Conservation (phyloP, 306 rosid species). For the Inga laurina region DNA sequence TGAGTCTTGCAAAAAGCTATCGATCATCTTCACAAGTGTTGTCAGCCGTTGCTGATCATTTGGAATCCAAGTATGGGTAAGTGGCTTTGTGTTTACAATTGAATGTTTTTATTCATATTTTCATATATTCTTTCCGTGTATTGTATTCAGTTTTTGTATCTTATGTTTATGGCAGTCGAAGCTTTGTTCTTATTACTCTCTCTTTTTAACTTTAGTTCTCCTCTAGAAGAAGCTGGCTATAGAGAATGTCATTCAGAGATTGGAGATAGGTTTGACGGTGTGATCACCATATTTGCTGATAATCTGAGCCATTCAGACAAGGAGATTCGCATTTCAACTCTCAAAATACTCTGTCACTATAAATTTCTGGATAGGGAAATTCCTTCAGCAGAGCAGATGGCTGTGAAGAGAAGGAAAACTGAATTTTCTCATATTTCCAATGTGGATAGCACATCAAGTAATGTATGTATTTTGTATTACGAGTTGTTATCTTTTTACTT, state of each 20-base stretch:
- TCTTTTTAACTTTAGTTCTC: conserved; percentile 48
- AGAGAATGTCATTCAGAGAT: conserved; percentile 55
- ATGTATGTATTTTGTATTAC: conserved; percentile 54
- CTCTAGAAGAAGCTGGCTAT: conserved; percentile 44
- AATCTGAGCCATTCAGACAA: conserved; percentile 69
- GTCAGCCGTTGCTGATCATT: conserved; percentile 77
- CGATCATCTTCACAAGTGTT: conserved; percentile 64
- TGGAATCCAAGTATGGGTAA: conserved; percentile 75
- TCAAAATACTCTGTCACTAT: conserved; percentile 68
- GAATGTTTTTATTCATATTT: conserved; percentile 10
- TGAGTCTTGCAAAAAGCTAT: conserved; percentile 65
- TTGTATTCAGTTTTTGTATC: neutral
- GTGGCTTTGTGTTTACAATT: conserved; percentile 28
- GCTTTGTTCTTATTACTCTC: conserved; percentile 25
- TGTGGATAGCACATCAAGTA: conserved; percentile 34
- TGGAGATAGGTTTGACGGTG: conserved; percentile 43
- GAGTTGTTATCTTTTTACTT: conserved; percentile 18
- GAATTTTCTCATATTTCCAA: conserved; percentile 44
- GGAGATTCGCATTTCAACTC: conserved; percentile 71
- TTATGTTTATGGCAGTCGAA: neutral
- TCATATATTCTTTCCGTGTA: conserved; percentile 7
- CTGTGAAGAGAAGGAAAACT: conserved; percentile 54
- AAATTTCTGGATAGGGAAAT: conserved; percentile 44
- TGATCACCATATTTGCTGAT: conserved; percentile 56
- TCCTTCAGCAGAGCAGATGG: conserved; percentile 50